These are phyloP conservation scores for Elongisporangium senticosum DNA, from an alignment of 352 stramenopile genomes.

Conservation along the genomic window DNA sequence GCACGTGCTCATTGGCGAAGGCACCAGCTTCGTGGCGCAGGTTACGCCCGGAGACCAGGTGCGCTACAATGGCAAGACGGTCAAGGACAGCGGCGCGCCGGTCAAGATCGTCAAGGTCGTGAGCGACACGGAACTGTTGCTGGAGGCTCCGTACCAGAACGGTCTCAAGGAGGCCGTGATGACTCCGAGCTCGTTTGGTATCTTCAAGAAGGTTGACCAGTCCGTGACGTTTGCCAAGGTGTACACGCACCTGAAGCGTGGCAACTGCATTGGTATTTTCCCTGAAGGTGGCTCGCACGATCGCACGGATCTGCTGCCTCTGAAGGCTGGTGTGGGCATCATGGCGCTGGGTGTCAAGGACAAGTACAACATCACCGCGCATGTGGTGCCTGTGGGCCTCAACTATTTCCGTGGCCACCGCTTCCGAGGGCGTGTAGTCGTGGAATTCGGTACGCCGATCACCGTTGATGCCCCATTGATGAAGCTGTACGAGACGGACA, in stretches of 20 bases:
- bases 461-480: slow-evolving; percentile 78
- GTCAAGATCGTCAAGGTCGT: slow-evolving; percentile 83
- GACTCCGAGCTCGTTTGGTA: slow-evolving; percentile 59
- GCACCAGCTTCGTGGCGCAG: slow-evolving; percentile 70
- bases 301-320: slow-evolving; percentile 93
- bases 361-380: slow-evolving; percentile 94
- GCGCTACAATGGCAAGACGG: slow-evolving; percentile 64
- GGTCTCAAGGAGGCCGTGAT: slow-evolving; percentile 30
- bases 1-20: slow-evolving; percentile 55
- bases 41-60: slow-evolving; percentile 77
- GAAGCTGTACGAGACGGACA: slow-evolving; percentile 86
- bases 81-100: slow-evolving; percentile 76
- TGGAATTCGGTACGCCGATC: slow-evolving; percentile 95
- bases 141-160: slow-evolving; percentile 44
- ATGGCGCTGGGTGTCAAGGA: slow-evolving; percentile 97
- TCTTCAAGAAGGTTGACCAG: slow-evolving; percentile 91
- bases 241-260: slow-evolving; percentile 85
- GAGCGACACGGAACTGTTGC: slow-evolving; percentile 78
- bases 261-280: slow-evolving; percentile 95
- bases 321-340: slow-evolving; percentile 97
- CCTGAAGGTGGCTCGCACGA: slow-evolving; percentile 98
- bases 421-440: slow-evolving; percentile 94
- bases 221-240: slow-evolving; percentile 90
- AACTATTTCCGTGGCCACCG: slow-evolving; percentile 97
- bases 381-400: slow-evolving; percentile 96